These are phyloP conservation scores for Paracoccidioides lutzii DNA, from an alignment of 2,329 filamentous ascomycete species.

Conservation along the genomic window DNA sequence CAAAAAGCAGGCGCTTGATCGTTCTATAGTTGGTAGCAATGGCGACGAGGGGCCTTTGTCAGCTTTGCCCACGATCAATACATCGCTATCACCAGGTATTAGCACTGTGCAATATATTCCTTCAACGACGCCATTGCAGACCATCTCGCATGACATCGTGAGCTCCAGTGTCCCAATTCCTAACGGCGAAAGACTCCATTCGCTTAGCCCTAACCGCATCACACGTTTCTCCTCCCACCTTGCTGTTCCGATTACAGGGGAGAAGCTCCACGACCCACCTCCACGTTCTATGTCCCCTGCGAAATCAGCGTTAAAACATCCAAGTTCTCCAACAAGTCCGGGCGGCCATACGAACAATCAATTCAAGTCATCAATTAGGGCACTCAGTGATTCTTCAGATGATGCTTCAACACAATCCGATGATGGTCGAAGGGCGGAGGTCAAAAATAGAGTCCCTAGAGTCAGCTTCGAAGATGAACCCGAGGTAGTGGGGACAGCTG, in stretches of 20 bases:
- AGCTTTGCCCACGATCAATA: background rate
- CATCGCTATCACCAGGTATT: background rate
- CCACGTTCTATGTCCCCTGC: constrained; percentile 47
- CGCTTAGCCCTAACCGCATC: constrained; percentile 19
- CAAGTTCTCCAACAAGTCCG: constrained; percentile 32
- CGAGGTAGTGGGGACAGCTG: constrained; percentile 35
- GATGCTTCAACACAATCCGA: constrained; percentile 38
- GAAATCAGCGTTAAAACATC: constrained; percentile 49
- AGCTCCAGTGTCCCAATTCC: constrained; percentile 2
- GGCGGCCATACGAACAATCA: constrained; percentile 15
- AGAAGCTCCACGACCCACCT: constrained; percentile 44
- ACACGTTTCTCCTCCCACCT: constrained; percentile 45
- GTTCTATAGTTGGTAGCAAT: background rate
- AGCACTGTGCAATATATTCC: background rate
- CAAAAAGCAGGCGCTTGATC: background rate
- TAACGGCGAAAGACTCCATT: constrained; percentile 3
- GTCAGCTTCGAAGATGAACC: constrained; percentile 58
- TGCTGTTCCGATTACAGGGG: constrained; percentile 33
- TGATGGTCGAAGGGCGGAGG: constrained; percentile 27
- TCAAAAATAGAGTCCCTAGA: constrained; percentile 42
- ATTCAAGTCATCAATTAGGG: constrained; percentile 18
- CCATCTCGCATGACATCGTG: constrained; percentile 2
- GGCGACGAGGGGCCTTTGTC: background rate
- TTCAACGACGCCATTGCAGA: background rate
- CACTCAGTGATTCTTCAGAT: constrained; percentile 45